Evolutionary conservation across 768 basidiomycete genomes (phyloP).

Genomic region (Auriscalpium vulgare): DNA sequence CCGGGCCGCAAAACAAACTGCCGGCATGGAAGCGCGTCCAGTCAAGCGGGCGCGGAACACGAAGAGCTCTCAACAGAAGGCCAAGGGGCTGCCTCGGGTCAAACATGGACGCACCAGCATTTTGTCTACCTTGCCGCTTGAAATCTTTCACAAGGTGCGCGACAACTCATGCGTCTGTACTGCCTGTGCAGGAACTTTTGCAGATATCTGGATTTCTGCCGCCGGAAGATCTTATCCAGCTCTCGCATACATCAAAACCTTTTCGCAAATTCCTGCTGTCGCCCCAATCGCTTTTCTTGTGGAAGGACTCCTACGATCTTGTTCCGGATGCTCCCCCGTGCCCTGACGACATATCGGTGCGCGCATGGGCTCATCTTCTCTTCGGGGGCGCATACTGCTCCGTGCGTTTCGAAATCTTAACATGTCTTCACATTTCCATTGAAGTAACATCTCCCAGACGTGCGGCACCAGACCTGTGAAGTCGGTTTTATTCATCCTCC

Average conservation of each 20-base stretch:
- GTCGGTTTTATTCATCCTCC: constrained; percentile 2
- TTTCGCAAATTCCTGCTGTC: constrained; percentile 23
- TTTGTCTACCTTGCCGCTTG: no score
- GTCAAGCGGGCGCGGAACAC: no score
- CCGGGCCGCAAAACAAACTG: no score
- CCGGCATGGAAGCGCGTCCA: no score
- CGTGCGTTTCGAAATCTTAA: background rate
- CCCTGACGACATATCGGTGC: constrained; percentile 4
- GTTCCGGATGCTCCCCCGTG: background rate
- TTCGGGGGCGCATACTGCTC: constrained; percentile 7
- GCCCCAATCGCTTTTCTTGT: constrained; percentile 15
- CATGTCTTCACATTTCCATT: no score
- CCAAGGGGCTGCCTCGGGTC: no score
- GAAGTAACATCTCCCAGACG: background rate
- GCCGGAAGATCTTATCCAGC: constrained; percentile 24
- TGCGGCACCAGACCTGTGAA: constrained; percentile 7
- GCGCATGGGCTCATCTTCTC: constrained; percentile 4
- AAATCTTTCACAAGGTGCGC: no score
- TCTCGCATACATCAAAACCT: constrained; percentile 21
- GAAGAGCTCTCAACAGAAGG: no score
- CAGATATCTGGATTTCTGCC: constrained; percentile 23
- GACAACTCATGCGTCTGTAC: no score
- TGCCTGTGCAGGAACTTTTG: no score
- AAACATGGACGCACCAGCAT: no score
- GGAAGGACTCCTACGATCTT: constrained; percentile 12